Percentiles rank a stretch among this genome's conserved stretches.
Conservation (phyloP, 768 basidiomycete genomes). For the Amanita subjunquillea region DNA sequence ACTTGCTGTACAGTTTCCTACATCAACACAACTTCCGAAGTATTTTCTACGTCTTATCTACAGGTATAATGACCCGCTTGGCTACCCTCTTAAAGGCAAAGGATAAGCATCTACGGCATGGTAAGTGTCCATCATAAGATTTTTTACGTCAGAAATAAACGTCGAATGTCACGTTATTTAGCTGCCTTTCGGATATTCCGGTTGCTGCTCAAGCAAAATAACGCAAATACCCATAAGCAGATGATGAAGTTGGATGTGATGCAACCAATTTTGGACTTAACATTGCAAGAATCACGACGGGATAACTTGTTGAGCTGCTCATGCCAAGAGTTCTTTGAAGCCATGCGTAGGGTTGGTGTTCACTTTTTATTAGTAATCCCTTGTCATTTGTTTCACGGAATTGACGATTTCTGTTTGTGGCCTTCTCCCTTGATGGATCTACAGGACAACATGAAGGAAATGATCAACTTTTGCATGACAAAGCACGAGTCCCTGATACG, state of each 20-base stretch:
- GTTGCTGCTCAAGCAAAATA: slow-evolving; percentile 72
- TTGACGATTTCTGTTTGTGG: slow-evolving; percentile 3
- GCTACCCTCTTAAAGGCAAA: slow-evolving; percentile 69
- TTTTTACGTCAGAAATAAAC: slow-evolving; percentile 1
- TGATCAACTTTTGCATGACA: slow-evolving; percentile 79
- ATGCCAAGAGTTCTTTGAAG: slow-evolving; percentile 93
- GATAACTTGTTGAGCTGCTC: slow-evolving; percentile 93
- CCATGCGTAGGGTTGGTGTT: slow-evolving; percentile 69
- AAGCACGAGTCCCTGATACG: slow-evolving; percentile 58
- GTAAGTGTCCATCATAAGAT: slow-evolving; percentile 34
- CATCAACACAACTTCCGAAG: slow-evolving; percentile 87
- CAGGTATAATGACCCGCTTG: slow-evolving; percentile 62
- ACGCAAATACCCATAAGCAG: slow-evolving; percentile 62
- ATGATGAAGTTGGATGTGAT: slow-evolving; percentile 81
- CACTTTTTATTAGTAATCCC: slow-evolving; percentile 2
- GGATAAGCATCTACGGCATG: slow-evolving; percentile 89
- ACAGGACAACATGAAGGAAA: slow-evolving; percentile 81
- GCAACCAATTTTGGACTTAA: slow-evolving; percentile 74
- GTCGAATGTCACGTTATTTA: slow-evolving; percentile 17
- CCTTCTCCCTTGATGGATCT: neutral
- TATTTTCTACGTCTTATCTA: slow-evolving; percentile 82
- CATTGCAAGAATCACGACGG: slow-evolving; percentile 69
- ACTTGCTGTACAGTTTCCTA: slow-evolving; percentile 82
- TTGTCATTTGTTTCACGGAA: slow-evolving; percentile 3
- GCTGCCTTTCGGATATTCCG: slow-evolving; percentile 92